Conservation (phyloP, 345 rosid species). For the Eucalyptus lansdowneana region DNA sequence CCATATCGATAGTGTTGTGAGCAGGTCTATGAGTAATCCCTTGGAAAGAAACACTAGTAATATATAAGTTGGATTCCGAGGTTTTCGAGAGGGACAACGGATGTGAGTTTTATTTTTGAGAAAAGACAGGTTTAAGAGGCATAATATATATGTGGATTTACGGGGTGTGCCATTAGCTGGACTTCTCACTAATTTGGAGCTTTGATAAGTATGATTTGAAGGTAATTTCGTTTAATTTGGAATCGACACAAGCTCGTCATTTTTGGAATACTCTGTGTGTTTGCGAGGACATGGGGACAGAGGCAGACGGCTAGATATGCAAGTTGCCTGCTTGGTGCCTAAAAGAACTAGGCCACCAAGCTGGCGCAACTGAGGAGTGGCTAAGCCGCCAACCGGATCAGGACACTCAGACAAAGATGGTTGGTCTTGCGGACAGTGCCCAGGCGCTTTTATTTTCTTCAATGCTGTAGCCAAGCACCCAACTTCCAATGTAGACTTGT, state of each 20-base stretch:
- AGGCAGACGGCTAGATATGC: background rate
- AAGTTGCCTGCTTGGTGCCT: background rate
- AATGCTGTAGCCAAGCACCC: background rate
- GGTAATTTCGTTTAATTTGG: background rate
- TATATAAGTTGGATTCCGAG: background rate
- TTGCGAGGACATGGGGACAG: background rate
- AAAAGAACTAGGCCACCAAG: background rate
- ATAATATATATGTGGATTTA: background rate
- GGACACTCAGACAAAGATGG: background rate
- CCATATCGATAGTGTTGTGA: background rate
- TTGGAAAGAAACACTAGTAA: background rate
- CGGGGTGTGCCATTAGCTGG: background rate
- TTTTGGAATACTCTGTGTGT: background rate
- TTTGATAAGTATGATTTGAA: background rate
- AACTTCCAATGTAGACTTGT: background rate
- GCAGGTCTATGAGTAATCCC: background rate
- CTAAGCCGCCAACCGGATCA: background rate
- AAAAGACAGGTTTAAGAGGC: background rate
- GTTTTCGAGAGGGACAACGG: background rate
- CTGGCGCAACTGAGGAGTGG: background rate
- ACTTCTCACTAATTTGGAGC: background rate
- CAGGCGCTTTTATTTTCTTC: background rate
- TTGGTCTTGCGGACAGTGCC: background rate
- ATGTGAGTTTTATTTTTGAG: background rate
- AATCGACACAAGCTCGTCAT: background rate